These are phyloP conservation scores for Mycena polygramma DNA, from an alignment of 768 basidiomycete genomes.

Conservation along the genomic window DNA sequence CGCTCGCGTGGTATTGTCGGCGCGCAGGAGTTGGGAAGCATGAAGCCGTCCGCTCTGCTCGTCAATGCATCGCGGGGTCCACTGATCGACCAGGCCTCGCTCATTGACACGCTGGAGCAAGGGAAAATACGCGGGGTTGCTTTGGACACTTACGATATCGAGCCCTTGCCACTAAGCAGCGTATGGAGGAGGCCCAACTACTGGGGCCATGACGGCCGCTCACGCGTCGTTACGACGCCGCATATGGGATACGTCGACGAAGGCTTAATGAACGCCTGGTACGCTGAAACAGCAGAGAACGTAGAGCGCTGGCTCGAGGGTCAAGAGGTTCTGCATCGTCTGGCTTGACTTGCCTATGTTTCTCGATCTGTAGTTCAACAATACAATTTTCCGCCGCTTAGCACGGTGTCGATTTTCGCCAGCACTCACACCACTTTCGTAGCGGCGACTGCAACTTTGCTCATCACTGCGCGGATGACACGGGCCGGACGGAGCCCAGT, in stretches of 20 bases:
- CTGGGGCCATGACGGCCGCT: slow-evolving; percentile 10
- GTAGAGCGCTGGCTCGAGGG: slow-evolving; percentile 19
- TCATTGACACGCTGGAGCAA: slow-evolving; percentile 8
- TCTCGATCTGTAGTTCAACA: background rate
- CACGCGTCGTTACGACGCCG: slow-evolving; percentile 12
- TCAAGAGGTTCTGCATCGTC: slow-evolving; percentile 16
- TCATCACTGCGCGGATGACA: too few species aligned
- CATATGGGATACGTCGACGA: slow-evolving; percentile 24
- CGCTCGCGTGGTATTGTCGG: slow-evolving; percentile 8
- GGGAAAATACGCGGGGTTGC: background rate
- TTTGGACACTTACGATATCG: slow-evolving; percentile 9
- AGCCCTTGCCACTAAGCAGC: background rate
- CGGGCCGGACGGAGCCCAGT: too few species aligned
- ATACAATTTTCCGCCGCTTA: background rate
- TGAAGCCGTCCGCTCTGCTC: slow-evolving; percentile 2
- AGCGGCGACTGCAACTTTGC: too few species aligned
- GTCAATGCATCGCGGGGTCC: slow-evolving; percentile 15
- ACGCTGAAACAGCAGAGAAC: slow-evolving; percentile 26
- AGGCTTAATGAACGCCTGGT: slow-evolving; percentile 20
- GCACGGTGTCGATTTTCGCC: too few species aligned
- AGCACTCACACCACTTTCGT: too few species aligned
- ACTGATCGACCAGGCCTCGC: slow-evolving; percentile 6
- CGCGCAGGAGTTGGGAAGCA: background rate
- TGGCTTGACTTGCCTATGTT: background rate
- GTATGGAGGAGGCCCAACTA: slow-evolving; percentile 3